Conservation (phyloP, 108 stramenopile genomes). For the Stephanodiscus minutulus region DNA sequence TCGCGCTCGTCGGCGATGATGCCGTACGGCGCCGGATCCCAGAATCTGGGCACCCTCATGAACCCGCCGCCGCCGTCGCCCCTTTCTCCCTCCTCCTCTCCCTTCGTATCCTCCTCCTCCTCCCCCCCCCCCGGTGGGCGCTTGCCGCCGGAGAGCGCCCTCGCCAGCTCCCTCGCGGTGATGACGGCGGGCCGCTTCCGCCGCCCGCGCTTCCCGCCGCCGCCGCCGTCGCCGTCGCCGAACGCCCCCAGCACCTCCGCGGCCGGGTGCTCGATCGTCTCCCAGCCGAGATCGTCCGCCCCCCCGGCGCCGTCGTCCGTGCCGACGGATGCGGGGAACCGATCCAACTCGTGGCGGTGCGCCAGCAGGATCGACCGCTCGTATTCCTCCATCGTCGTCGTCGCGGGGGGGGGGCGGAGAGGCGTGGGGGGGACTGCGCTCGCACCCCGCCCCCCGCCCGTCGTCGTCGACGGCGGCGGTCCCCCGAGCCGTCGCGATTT, state of each 20-base stretch:
- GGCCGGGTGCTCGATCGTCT: conserved; percentile 44
- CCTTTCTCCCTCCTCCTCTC: not conserved
- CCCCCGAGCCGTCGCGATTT: not conserved
- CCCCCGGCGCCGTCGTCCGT: conserved; percentile 10
- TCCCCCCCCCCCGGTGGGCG: not conserved
- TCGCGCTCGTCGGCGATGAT: conserved; percentile 40
- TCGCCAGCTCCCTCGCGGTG: conserved; percentile 15
- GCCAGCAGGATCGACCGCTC: conserved; percentile 21
- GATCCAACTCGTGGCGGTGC: conserved; percentile 21
- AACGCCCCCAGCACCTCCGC: conserved; percentile 27
- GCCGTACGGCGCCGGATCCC: conserved; percentile 38
- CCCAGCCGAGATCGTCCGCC: conserved; percentile 37
- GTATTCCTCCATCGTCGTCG: not conserved
- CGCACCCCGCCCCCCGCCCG: too few species aligned
- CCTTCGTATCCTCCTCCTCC: not conserved
- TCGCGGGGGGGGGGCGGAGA: too few species aligned
- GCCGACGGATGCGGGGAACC: conserved; percentile 41
- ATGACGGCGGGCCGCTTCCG: not conserved
- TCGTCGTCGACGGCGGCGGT: not conserved
- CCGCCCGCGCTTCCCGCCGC: not conserved
- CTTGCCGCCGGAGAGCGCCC: conserved; percentile 16
- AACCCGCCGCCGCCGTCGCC: conserved; percentile 14
- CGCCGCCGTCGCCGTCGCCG: not conserved
- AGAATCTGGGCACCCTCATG: conserved; percentile 56
- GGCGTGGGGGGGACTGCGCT: too few species aligned